Percentiles rank a stretch among this genome's conserved stretches.
phyloP scores from a whole-genome alignment of 208 protist species.

The Leptomonas seymouri region DNA sequence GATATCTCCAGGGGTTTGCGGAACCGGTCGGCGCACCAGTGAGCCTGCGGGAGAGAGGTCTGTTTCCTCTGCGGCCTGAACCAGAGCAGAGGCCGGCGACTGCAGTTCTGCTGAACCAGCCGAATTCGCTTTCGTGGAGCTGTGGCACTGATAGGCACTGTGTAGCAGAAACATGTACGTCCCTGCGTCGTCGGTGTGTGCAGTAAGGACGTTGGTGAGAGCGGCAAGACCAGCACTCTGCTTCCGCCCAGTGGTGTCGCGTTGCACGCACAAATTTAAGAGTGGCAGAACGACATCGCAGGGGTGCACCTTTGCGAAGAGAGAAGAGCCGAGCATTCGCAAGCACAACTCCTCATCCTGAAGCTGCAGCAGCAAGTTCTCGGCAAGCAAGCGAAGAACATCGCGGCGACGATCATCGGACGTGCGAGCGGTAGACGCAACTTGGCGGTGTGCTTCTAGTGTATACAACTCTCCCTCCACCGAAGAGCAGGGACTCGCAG shows the following conservation, averaged over 20 bases:
- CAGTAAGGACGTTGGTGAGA: conserved; percentile 47
- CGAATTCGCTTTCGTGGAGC: background rate
- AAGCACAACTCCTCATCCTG: conserved; percentile 80
- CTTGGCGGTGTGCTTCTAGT: no score
- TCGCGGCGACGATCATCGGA: conserved; percentile 41
- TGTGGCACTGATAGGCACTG: conserved; percentile 18
- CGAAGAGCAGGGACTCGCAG: no score
- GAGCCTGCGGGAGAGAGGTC: background rate
- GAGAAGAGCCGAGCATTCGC: conserved; percentile 58
- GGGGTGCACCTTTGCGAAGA: conserved; percentile 82
- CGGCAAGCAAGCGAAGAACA: conserved; percentile 64
- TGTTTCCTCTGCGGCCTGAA: background rate
- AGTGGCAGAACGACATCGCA: conserved; percentile 75
- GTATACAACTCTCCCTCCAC: no score
- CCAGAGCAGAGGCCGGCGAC: background rate
- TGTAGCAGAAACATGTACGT: conserved; percentile 19
- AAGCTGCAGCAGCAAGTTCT: conserved; percentile 74
- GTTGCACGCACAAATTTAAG: conserved; percentile 52
- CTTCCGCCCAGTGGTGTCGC: conserved; percentile 50
- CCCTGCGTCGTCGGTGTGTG: conserved; percentile 46
- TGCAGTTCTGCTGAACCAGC: background rate
- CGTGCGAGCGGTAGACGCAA: no score
- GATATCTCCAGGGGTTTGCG: conserved; percentile 50
- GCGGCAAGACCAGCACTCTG: conserved; percentile 54
- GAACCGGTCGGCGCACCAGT: conserved; percentile 6